Evolutionary conservation across 2,329 filamentous ascomycete species (phyloP).

Genomic region (Talaromyces amestolkiae): DNA sequence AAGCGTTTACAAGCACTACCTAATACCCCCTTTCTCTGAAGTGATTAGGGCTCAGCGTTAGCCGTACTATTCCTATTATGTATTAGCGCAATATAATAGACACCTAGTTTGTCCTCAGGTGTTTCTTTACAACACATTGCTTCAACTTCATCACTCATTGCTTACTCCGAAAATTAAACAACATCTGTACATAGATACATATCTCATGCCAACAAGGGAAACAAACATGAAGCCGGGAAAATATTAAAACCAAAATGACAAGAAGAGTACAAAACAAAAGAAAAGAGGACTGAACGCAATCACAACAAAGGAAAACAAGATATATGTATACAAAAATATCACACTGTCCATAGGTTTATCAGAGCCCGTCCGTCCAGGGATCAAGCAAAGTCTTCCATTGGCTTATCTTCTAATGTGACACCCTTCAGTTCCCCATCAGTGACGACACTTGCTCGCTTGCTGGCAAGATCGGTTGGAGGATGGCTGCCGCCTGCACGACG

Average conservation of each 20-base stretch:
- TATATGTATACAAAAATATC: slow-evolving; percentile 17
- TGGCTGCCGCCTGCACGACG: slow-evolving; percentile 50
- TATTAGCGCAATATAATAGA: not conserved
- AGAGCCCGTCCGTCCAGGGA: not conserved
- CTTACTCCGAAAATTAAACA: not conserved
- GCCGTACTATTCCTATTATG: not conserved
- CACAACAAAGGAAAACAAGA: not conserved
- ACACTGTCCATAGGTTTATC: not conserved
- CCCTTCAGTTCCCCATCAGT: slow-evolving; percentile 45
- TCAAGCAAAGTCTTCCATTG: slow-evolving; percentile 66
- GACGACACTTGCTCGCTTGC: slow-evolving; percentile 37
- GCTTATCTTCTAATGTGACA: slow-evolving; percentile 69
- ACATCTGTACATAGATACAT: slow-evolving; percentile 19
- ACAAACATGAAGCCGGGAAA: slow-evolving; percentile 3
- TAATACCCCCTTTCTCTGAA: not conserved
- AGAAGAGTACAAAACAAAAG: not conserved
- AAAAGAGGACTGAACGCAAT: not conserved
- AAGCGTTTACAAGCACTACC: not conserved
- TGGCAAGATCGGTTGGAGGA: slow-evolving; percentile 34
- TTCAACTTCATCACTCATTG: not conserved
- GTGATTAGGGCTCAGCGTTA: not conserved
- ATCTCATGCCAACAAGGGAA: slow-evolving; percentile 13
- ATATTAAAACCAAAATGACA: slow-evolving; percentile 1
- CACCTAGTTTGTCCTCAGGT: not conserved
- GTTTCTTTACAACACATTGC: not conserved